Evolutionary conservation across 78 protist genomes (phyloP).

Genomic region (Dictyostelium capitatum): DNA sequence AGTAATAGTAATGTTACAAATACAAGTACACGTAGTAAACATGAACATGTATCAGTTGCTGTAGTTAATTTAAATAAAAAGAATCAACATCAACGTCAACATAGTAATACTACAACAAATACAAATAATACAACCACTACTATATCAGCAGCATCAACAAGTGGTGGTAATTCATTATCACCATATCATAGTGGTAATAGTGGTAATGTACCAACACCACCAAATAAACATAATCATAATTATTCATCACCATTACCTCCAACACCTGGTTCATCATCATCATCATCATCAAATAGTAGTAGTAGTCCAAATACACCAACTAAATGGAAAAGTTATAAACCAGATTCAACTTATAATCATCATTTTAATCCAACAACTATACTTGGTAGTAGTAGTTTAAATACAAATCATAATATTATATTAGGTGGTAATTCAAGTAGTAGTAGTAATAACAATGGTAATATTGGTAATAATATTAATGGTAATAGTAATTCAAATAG

Average conservation of each 20-base stretch:
- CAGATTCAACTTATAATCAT: constrained; percentile 4
- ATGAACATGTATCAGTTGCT: too few relatives aligned
- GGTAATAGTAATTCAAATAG: background rate
- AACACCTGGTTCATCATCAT: background rate
- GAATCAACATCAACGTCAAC: background rate
- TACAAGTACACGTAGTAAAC: background rate
- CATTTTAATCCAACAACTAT: background rate
- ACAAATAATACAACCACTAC: background rate
- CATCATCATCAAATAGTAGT: background rate
- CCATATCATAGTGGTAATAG: background rate
- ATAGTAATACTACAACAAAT: background rate
- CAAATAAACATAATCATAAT: constrained; percentile 14
- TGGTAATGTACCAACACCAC: constrained; percentile 2
- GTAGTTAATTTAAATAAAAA: too few relatives aligned
- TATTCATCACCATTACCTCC: constrained; percentile 2
- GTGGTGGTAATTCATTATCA: too few relatives aligned
- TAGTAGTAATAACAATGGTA: background rate
- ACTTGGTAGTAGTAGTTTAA: background rate
- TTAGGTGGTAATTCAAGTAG: background rate
- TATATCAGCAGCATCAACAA: background rate
- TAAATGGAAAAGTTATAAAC: constrained; percentile 74
- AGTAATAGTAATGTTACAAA: background rate
- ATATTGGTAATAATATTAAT: background rate
- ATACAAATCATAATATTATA: background rate
- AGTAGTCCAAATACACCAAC: background rate